phyloP scores from a whole-genome alignment of 345 rosid genomes.

The Hibiscus syriacus region DNA sequence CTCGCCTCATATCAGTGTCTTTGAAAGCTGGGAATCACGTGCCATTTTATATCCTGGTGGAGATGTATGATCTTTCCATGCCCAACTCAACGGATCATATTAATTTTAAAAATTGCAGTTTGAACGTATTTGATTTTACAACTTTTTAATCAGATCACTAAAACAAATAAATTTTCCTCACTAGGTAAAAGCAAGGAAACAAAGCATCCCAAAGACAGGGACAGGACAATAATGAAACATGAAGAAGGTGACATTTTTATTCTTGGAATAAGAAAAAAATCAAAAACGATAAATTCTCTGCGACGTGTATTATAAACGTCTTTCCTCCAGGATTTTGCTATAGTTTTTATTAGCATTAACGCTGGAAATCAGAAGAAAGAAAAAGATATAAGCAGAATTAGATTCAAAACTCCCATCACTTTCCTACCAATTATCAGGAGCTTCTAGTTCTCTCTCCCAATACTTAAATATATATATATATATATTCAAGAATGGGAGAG shows the following conservation, averaged over 20 bases:
- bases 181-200: background rate
- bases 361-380: background rate
- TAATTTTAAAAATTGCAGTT: too few relatives aligned
- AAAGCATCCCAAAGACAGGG: background rate
- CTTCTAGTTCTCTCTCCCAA: slow-evolving; percentile 10
- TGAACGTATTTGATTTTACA: too few relatives aligned
- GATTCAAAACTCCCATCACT: slow-evolving; percentile 25
- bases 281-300: background rate
- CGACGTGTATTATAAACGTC: background rate
- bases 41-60: too few relatives aligned
- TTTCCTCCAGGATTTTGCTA: background rate
- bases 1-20: too few relatives aligned
- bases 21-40: too few relatives aligned
- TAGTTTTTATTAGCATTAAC: background rate
- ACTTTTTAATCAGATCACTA: too few relatives aligned
- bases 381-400: too few relatives aligned
- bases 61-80: too few relatives aligned
- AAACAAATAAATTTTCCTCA: too few relatives aligned
- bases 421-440: slow-evolving; percentile 9
- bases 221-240: background rate
- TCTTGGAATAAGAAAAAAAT: background rate
- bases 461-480: too few relatives aligned
- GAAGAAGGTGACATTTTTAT: background rate
- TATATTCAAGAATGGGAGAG: background rate
- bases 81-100: too few relatives aligned